Evolutionary conservation across 257 asterid species (phyloP).

Genomic region (Parsonsia alboflavescens): DNA sequence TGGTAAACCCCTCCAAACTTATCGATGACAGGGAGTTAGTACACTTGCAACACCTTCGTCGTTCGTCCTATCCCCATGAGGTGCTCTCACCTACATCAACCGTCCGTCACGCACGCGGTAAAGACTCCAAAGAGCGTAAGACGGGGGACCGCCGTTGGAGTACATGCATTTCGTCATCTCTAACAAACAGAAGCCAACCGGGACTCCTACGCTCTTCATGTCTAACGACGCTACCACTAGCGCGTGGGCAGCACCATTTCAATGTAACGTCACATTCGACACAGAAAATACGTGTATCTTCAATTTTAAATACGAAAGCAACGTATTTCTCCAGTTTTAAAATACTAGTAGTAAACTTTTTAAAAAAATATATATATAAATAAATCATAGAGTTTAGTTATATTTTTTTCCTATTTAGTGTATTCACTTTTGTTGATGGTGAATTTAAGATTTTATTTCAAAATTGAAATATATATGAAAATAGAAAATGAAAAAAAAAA

Average conservation of each 20-base stretch:
- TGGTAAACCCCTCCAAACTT: constrained; percentile 2
- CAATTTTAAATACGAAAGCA: too few species aligned
- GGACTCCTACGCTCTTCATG: not conserved
- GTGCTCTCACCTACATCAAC: not conserved
- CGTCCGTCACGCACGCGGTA: not conserved
- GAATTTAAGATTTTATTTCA: too few species aligned
- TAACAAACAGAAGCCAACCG: not conserved
- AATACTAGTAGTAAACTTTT: too few species aligned
- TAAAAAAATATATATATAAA: too few species aligned
- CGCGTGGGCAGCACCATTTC: not conserved
- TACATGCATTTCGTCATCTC: constrained; percentile 12
- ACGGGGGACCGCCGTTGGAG: not conserved
- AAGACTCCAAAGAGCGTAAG: not conserved
- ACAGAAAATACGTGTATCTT: too few species aligned
- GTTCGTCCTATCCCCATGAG: not conserved
- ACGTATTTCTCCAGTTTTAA: too few species aligned
- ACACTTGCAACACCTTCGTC: not conserved
- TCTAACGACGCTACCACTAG: not conserved
- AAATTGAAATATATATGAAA: too few species aligned
- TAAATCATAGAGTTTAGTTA: too few species aligned
- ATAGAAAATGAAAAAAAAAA: too few species aligned
- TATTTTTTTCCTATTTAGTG: too few species aligned
- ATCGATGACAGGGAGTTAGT: not conserved
- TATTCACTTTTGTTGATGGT: too few species aligned
- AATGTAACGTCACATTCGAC: too few species aligned